Evolutionary conservation across 441 rosid species (phyloP).

Genomic region (Pelargonium myrrhifolium): DNA sequence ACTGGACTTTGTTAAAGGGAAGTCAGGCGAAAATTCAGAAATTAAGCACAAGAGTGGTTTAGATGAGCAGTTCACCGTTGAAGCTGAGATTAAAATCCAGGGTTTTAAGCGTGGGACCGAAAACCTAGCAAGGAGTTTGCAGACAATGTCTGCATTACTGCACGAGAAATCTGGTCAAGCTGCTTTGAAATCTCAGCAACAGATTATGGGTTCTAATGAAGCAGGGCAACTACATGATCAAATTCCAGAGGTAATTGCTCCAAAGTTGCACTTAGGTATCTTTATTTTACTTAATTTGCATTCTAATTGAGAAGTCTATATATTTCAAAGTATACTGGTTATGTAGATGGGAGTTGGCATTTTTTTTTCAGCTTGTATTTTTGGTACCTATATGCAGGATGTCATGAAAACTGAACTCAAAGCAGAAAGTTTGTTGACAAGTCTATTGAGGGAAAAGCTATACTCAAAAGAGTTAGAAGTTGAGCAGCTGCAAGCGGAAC

Average conservation of each 20-base stretch:
- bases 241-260: slow-evolving; percentile 47
- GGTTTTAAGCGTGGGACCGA: slow-evolving; percentile 65
- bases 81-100: slow-evolving; percentile 62
- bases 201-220: slow-evolving; percentile 17
- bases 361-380: neutral
- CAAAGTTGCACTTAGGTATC: slow-evolving; percentile 6
- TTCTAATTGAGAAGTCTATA: neutral
- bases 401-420: slow-evolving; percentile 49
- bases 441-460: slow-evolving; percentile 70
- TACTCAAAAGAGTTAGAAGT: slow-evolving; percentile 73
- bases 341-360: neutral
- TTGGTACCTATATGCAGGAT: slow-evolving; percentile 36
- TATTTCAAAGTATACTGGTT: neutral
- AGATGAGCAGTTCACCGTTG: slow-evolving; percentile 64
- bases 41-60: slow-evolving; percentile 39
- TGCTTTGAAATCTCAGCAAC: slow-evolving; percentile 31
- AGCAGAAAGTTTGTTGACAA: slow-evolving; percentile 66
- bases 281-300: neutral
- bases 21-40: slow-evolving; percentile 36
- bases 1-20: slow-evolving; percentile 59
- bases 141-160: slow-evolving; percentile 49
- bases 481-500: slow-evolving; percentile 77
- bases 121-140: slow-evolving; percentile 69
- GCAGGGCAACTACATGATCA: slow-evolving; percentile 33
- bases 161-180: slow-evolving; percentile 50